A percentile compares a stretch with the other conserved stretches of the same genome.
These are phyloP conservation scores for Piedraia hortae DNA, from an alignment of 2,329 filamentous ascomycete species.

Conservation along the genomic window DNA sequence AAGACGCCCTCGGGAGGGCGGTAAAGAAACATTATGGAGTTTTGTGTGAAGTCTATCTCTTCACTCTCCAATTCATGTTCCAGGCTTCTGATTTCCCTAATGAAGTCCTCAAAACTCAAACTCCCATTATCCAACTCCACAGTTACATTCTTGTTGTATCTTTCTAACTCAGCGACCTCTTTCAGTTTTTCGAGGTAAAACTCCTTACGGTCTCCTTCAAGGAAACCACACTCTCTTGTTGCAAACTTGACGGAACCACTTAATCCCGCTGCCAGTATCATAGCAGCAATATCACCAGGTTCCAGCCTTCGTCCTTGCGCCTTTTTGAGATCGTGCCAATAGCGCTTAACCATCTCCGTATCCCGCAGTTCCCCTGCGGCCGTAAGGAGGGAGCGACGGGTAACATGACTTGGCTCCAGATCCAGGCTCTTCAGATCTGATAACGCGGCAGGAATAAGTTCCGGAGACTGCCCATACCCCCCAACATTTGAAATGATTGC, in stretches of 20 bases:
- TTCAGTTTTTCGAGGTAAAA: slow-evolving; percentile 1
- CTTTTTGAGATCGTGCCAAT: slow-evolving; percentile 10
- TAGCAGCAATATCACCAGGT: slow-evolving; percentile 7
- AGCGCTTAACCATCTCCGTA: slow-evolving; percentile 5
- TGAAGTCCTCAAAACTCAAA: too few relatives aligned
- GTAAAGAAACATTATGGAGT: slow-evolving; percentile 7
- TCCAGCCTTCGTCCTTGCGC: slow-evolving; percentile 2
- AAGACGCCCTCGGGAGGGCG: slow-evolving; percentile 3
- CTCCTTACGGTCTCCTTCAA: slow-evolving; percentile 2
- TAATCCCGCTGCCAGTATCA: slow-evolving; percentile 6
- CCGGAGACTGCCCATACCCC: slow-evolving; percentile 8
- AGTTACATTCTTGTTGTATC: too few relatives aligned
- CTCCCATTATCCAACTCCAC: slow-evolving; percentile 1
- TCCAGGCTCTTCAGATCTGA: slow-evolving; percentile 8
- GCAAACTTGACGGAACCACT: slow-evolving; percentile 4
- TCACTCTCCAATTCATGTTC: slow-evolving; percentile 1
- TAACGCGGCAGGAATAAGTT: slow-evolving; percentile 9
- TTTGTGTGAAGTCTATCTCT: slow-evolving; percentile 4
- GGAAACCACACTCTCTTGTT: slow-evolving; percentile 3
- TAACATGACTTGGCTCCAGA: slow-evolving; percentile 10
- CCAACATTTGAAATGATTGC: slow-evolving; percentile 14
- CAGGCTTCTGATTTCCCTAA: neutral
- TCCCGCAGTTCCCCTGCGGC: slow-evolving; percentile 12
- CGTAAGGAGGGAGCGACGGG: slow-evolving; percentile 11
- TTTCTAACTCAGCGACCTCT: too few relatives aligned